Evolutionary conservation across 2,329 filamentous ascomycete genomes (phyloP).

Genomic region (Aspergillus texensis): DNA sequence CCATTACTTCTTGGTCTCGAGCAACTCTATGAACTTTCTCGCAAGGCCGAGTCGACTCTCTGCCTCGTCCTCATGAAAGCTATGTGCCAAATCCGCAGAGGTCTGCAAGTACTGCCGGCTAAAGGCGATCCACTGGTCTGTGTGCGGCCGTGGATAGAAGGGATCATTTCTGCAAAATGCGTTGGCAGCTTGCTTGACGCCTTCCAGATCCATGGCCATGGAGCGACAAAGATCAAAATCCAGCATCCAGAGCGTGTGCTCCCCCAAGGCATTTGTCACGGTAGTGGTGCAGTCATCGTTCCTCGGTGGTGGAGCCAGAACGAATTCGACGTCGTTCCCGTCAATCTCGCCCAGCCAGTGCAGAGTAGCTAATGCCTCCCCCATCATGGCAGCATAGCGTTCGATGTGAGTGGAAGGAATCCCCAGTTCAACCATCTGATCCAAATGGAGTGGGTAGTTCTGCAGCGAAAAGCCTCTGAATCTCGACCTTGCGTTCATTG

Average conservation of each 20-base stretch:
- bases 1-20: too few relatives aligned
- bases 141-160: constrained; percentile 50
- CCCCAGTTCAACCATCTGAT: constrained; percentile 52
- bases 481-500: constrained; percentile 14
- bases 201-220: constrained; percentile 43
- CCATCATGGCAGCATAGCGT: constrained; percentile 51
- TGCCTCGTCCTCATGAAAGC: background rate
- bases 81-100: background rate
- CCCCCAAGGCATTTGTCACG: constrained; percentile 28
- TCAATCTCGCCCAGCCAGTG: constrained; percentile 54
- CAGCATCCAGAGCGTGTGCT: constrained; percentile 49
- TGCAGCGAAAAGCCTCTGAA: constrained; percentile 43
- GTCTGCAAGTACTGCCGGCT: constrained; percentile 27
- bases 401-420: constrained; percentile 30
- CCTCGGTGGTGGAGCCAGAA: constrained; percentile 40
- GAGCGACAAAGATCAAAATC: constrained; percentile 51
- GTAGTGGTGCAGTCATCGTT: background rate
- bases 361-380: constrained; percentile 53
- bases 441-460: constrained; percentile 54
- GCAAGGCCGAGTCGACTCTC: background rate
- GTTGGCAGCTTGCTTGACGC: constrained; percentile 45
- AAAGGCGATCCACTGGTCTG: constrained; percentile 31
- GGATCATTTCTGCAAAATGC: constrained; percentile 57
- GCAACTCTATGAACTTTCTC: background rate
- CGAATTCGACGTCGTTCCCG: constrained; percentile 60